These are phyloP conservation scores for Chlorociboria aeruginascens DNA, from an alignment of 495 filamentous ascomycete species.

Conservation along the genomic window DNA sequence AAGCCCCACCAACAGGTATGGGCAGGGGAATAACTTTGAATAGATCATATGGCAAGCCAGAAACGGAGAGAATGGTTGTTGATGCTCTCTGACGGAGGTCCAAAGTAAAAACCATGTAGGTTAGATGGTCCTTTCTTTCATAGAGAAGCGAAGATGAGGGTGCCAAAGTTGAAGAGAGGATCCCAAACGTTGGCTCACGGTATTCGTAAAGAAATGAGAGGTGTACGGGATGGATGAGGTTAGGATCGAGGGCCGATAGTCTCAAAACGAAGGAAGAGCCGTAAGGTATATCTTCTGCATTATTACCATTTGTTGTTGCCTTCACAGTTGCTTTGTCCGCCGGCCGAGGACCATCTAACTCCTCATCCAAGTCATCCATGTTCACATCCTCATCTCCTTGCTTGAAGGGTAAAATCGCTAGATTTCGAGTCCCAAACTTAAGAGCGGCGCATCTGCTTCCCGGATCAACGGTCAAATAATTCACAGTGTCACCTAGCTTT, in stretches of 20 bases:
- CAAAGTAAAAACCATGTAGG: conserved; percentile 88
- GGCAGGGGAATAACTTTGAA: conserved; percentile 76
- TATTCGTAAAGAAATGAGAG: conserved; percentile 94
- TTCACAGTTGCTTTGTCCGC: conserved; percentile 25
- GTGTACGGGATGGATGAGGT: conserved; percentile 75
- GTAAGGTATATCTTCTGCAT: conserved; percentile 61
- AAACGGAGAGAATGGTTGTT: conserved; percentile 80
- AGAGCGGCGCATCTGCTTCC: conserved; percentile 84
- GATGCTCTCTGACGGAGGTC: conserved; percentile 90
- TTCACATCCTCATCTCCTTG: conserved; percentile 79
- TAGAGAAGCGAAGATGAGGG: conserved; percentile 60
- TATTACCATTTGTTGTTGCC: conserved; percentile 36
- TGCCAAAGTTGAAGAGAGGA: conserved; percentile 62
- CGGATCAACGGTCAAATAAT: conserved; percentile 77
- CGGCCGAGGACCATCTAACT: conserved; percentile 50
- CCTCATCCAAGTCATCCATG: conserved; percentile 80
- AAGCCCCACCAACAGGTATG: conserved; percentile 72
- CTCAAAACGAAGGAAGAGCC: conserved; percentile 83
- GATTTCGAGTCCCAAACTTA: conserved; percentile 77
- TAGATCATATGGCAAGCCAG: conserved; percentile 77
- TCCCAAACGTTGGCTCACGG: conserved; percentile 91
- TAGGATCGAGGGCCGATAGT: conserved; percentile 75
- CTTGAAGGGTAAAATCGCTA: conserved; percentile 89
- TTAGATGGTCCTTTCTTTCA: conserved; percentile 72
- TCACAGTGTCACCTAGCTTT: conserved; percentile 54